Evolutionary conservation across 305 asterid genomes (phyloP), one percentile per base, ranked within the genome.

Genomic region (Rubia peregrina): DNA sequence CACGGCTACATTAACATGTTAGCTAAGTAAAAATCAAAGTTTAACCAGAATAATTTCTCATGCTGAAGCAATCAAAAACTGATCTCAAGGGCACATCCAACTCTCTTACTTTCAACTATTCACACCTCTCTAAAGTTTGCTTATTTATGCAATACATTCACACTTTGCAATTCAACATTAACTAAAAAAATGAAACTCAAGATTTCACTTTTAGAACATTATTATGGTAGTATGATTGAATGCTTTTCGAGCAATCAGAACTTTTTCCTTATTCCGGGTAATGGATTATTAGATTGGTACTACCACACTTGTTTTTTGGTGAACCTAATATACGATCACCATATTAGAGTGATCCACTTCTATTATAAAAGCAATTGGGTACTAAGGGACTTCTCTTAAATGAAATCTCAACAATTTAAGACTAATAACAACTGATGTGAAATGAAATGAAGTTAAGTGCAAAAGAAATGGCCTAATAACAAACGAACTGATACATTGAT

Each of bases 61-160:
- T n/a, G 30, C 5, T 2, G n/a, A 68, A 53, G 6, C 14, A n/a
- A 48, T 16, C 1, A 48, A 26, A 67, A 16, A 26, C 30, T 24
- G 24, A 16, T 67, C 71, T 44, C n/a, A n/a, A 66, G 41, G 36
- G 9, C 17, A 36, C 24, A 36, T 51, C 72, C 16, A 46, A 68
- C 5, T n/a, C 33, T 12, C 51, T 33, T 24, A 36, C 19, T 53
- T n/a, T 30, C 8, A 36, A 68, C 51, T 7, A 53, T 11, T 5
- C 3, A n/a, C n/a, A n/a, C n/a, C n/a, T n/a, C 48, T 26, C 41
- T 44, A 26, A 61, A 61, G 61, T n/a, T 61, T n/a, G 36, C 19
- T 11, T 6, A n/a, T 71, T 46, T 24, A 71, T 2, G 55, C 24
- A 48, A 66, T 40, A 19, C 42, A 33, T 3, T 22, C n/a, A n/a